These are phyloP conservation scores for Aspergillus nanangensis DNA, from an alignment of 495 filamentous ascomycete genomes.

Conservation along the genomic window DNA sequence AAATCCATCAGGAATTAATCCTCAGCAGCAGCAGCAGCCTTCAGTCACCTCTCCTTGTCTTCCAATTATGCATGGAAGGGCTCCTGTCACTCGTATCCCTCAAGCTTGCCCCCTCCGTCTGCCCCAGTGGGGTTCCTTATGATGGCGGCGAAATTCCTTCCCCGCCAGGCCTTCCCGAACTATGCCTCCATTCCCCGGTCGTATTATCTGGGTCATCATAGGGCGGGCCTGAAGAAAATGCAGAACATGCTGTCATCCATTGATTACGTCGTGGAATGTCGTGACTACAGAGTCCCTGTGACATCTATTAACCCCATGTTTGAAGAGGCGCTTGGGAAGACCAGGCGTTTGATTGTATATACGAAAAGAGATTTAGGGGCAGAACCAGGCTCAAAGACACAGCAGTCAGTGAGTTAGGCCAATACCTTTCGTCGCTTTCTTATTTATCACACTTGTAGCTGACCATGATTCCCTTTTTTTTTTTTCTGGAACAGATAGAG, in stretches of 20 bases:
- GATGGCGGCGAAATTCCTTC: slow-evolving; percentile 55
- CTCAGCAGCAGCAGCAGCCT: too few species aligned
- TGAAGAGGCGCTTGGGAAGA: slow-evolving; percentile 65
- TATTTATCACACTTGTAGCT: background rate
- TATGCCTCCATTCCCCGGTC: slow-evolving; percentile 74
- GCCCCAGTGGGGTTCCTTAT: background rate
- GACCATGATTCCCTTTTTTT: background rate
- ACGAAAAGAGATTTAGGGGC: slow-evolving; percentile 81
- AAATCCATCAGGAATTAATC: too few species aligned
- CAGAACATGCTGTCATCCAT: slow-evolving; percentile 74
- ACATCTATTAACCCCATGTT: slow-evolving; percentile 90
- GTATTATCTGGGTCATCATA: slow-evolving; percentile 97
- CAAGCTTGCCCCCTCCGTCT: too few species aligned
- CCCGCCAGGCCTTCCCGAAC: slow-evolving; percentile 65
- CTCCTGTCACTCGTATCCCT: too few species aligned
- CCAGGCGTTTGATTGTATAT: slow-evolving; percentile 77
- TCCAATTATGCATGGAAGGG: too few species aligned
- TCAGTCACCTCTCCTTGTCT: too few species aligned
- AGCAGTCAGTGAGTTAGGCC: slow-evolving; percentile 24
- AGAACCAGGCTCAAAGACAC: slow-evolving; percentile 20
- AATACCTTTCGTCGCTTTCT: slow-evolving; percentile 4
- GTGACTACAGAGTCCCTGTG: slow-evolving; percentile 85
- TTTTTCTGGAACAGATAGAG: slow-evolving; percentile 22
- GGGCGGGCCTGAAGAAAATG: slow-evolving; percentile 78
- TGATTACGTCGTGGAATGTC: slow-evolving; percentile 89